phyloP scores from a whole-genome alignment of 179 eudicot genomes.

The Nepenthes alata region DNA sequence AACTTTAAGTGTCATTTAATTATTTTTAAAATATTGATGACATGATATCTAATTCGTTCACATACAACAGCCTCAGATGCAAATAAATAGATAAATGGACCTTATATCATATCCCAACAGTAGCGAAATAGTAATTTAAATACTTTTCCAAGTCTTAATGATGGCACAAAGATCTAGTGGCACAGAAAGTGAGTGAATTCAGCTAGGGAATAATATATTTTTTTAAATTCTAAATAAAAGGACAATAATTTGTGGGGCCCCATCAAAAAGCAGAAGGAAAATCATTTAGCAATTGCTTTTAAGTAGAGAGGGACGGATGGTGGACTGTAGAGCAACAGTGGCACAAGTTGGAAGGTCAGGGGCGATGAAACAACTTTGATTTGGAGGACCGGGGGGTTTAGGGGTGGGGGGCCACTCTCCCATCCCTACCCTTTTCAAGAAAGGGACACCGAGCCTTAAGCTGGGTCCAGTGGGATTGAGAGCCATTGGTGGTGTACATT shows the following conservation, averaged over 20 bases:
- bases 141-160: background rate
- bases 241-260: constrained; percentile 15
- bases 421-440: constrained; percentile 16
- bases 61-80: background rate
- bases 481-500: background rate
- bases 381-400: background rate
- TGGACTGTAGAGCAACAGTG: background rate
- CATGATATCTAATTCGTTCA: no score
- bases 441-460: constrained; percentile 14
- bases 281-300: constrained; percentile 9
- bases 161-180: constrained; percentile 2
- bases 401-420: constrained; percentile 7
- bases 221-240: background rate
- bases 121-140: background rate
- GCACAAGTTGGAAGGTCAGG: constrained; percentile 11
- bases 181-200: background rate
- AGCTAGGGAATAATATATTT: constrained; percentile 1
- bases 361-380: constrained; percentile 10
- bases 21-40: no score
- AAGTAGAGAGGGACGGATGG: constrained; percentile 3
- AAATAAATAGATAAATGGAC: background rate
- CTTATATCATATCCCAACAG: background rate
- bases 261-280: constrained; percentile 21
- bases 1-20: no score
- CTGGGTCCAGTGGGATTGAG: constrained; percentile 3